Evolutionary conservation across 148 eudicot species (phyloP), one percentile per base, ranked within the genome.

Genomic region (Fallopia convolvulus): DNA sequence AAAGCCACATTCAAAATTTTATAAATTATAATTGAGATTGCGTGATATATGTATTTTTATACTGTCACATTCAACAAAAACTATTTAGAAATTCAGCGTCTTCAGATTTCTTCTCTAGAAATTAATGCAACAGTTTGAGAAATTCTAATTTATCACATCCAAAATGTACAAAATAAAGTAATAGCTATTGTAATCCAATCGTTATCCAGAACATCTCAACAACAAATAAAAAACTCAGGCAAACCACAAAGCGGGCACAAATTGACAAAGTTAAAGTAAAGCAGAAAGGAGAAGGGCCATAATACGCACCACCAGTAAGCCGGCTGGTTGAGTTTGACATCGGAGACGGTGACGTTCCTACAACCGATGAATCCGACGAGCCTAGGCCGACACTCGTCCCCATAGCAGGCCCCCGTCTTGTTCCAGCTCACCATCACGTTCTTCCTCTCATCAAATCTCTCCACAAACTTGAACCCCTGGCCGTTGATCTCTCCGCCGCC

Each of bases 371-470:
- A 92, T 23, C 99, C 99, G 8, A 95, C 91, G 56, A 95, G 80
- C 46, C 99, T 80, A 1, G 99, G 99, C 79, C 99, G 48, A 42
- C 99, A 95, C 86, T 95, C 99, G 52, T 92, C 97, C 14, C 96
- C 99, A 39, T 70, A 48, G 55, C 99, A 95, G 36, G 81, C 87
- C 33, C 97, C 97, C 0, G 94, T 92, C 44, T 74, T 39, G 70
- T 95, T 95, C 99, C 99, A 95, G 32, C 97, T 95, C 86, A 95
- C 92, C 99, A 92, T 95, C 86, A 95, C 99, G 77, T 92, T 95
- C 88, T 95, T 95, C 89, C 79, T 86, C 81, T 86, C 89, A 75
- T 95, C 91, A 47, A 86, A 92, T 79, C 85, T 87, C 85, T 81
- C 78, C 74, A 95, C 97, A 55, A 90, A 95, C 89, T 76, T 39